Conservation (phyloP, 2,329 filamentous ascomycete genomes). For the Botrytis fragariae region DNA sequence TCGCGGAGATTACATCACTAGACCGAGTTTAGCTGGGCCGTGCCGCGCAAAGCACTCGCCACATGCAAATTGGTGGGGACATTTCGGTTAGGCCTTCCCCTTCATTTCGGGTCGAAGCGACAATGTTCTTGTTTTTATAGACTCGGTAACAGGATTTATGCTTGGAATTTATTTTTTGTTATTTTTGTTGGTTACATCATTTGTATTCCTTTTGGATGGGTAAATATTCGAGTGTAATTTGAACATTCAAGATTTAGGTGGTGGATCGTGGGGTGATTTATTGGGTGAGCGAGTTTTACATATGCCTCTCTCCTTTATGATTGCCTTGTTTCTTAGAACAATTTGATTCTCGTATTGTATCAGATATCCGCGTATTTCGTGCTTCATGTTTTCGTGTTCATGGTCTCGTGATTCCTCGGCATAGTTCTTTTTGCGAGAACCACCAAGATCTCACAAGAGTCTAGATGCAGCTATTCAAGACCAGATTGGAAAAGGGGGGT, state of each 20-base stretch:
- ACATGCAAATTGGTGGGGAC: not conserved
- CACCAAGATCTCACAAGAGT: not conserved
- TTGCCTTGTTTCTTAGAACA: not conserved
- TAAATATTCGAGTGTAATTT: not conserved
- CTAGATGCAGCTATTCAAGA: not conserved
- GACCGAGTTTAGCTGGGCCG: constrained; percentile 53
- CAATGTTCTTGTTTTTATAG: constrained; percentile 62
- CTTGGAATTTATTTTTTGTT: not conserved
- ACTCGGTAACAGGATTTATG: constrained; percentile 6
- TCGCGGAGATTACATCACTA: constrained; percentile 19
- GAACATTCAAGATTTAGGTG: not conserved
- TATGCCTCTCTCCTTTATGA: not conserved
- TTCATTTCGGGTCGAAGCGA: constrained; percentile 3
- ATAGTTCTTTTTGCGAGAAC: not conserved
- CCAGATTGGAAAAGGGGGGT: not conserved
- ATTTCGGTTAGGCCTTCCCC: constrained; percentile 1
- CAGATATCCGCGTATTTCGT: not conserved
- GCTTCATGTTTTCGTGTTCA: not conserved
- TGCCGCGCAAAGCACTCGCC: constrained; percentile 54
- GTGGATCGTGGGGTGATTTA: not conserved
- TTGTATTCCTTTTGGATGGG: not conserved
- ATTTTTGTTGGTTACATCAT: constrained; percentile 11
- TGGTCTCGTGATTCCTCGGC: not conserved
- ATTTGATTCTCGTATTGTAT: not conserved
- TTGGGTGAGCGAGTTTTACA: not conserved